These are phyloP conservation scores for Aspergillaceae sp. DNA, from an alignment of 2,329 filamentous ascomycete species.

Conservation along the genomic window DNA sequence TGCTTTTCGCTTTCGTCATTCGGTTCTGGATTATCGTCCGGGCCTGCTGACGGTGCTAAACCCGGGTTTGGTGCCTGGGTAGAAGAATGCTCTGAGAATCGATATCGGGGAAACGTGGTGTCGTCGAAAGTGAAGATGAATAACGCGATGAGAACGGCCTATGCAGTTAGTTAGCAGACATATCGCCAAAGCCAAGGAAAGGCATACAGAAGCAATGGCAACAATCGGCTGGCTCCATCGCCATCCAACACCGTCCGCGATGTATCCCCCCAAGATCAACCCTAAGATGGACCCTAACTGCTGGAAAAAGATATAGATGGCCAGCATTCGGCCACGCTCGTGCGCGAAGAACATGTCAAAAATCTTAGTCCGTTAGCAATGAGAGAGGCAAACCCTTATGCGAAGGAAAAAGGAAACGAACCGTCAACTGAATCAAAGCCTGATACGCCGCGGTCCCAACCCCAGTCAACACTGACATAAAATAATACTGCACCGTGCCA, in stretches of 20 bases:
- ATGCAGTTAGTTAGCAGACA: not conserved
- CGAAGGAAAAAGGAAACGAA: slow-evolving; percentile 6
- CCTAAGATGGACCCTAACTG: slow-evolving; percentile 33
- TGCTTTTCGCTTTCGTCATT: slow-evolving; percentile 3
- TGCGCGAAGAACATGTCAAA: slow-evolving; percentile 36
- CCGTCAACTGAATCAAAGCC: slow-evolving; percentile 32
- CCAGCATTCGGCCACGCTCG: slow-evolving; percentile 29
- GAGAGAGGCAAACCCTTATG: not conserved
- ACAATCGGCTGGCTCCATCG: slow-evolving; percentile 28
- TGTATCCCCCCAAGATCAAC: slow-evolving; percentile 29
- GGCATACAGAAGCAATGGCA: slow-evolving; percentile 22
- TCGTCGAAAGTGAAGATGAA: slow-evolving; percentile 30
- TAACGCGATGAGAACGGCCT: slow-evolving; percentile 17
- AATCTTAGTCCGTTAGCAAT: slow-evolving; percentile 10
- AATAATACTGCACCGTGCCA: slow-evolving; percentile 23
- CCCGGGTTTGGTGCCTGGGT: too few relatives aligned
- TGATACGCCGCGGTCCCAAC: slow-evolving; percentile 31
- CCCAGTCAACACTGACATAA: slow-evolving; percentile 22
- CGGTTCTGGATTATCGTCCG: not conserved
- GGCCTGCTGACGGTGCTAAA: too few relatives aligned
- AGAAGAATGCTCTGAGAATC: slow-evolving; percentile 10
- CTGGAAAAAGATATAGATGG: slow-evolving; percentile 33
- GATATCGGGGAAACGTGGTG: slow-evolving; percentile 27
- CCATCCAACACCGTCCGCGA: slow-evolving; percentile 28
- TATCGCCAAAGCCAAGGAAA: not conserved